Percentiles rank a stretch among this genome's conserved stretches.
These are phyloP conservation scores for Schizonepeta tenuifolia DNA, from an alignment of 257 asterid genomes.

Conservation along the genomic window DNA sequence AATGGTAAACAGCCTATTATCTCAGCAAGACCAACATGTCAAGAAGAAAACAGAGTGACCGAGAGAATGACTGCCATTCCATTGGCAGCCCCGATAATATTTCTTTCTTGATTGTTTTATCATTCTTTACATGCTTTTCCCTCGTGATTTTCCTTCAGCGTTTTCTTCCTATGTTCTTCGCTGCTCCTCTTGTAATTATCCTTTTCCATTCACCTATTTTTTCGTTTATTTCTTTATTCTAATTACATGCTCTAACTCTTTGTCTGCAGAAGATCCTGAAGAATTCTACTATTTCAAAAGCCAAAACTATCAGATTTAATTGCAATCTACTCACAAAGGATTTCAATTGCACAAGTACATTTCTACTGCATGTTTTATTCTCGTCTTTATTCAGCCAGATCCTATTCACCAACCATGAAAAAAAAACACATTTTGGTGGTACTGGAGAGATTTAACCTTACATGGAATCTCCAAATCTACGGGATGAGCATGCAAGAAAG, in stretches of 20 bases:
- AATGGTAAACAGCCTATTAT: background rate
- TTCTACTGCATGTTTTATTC: background rate
- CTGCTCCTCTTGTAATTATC: background rate
- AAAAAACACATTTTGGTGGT: background rate
- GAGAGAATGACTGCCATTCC: background rate
- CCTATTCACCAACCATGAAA: background rate
- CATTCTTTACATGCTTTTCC: background rate
- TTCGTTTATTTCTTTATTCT: background rate
- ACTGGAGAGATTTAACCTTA: background rate
- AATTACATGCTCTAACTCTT: background rate
- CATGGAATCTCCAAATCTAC: background rate
- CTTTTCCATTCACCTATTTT: background rate
- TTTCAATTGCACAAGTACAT: background rate
- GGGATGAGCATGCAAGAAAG: background rate
- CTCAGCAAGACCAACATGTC: background rate
- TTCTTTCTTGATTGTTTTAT: background rate
- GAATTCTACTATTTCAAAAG: background rate
- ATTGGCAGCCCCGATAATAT: background rate
- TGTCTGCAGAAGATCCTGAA: background rate
- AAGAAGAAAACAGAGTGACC: background rate
- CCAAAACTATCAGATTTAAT: background rate
- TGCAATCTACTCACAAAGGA: background rate
- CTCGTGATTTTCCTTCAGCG: background rate
- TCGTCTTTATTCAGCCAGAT: background rate
- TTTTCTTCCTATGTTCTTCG: background rate